Evolutionary conservation across 1,284 basidiomycete species (phyloP), one percentile per base, ranked within the genome.

Genomic region (Sporisorium iseilematis-ciliati): DNA sequence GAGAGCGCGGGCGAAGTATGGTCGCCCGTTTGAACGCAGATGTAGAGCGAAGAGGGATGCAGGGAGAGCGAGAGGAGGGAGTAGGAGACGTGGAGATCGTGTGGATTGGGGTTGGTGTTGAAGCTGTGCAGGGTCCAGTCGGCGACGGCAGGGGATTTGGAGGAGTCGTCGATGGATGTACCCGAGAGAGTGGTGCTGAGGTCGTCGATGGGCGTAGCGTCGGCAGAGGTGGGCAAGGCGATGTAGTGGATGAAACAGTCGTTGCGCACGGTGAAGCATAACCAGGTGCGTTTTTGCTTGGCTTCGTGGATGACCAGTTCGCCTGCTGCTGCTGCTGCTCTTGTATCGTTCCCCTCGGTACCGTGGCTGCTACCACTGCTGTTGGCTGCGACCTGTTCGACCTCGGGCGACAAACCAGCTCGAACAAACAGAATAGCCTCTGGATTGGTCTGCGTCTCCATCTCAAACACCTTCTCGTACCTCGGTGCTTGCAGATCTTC

Each of bases 11-110:
- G 29, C 0, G 69, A 57, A 14, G 69, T 65, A 35, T 82, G 76
- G 42, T 83, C 80, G 42, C 82, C 81, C 4, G 82, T 83, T 31
- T 82, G 79, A 2, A 75, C 62, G 51, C 77, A 78, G 23, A 84
- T 54, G 53, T 75, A 82, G 12, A 62, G 58, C 14, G 57, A 60
- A 0, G 76, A 75, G 0, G 82, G 81, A 43, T 83, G 82, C 23
- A 81, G 58, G 7, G 79, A 63, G 21, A 83, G 66, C 38, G 75
- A 65, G 38, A 84, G 75, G 54, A 84, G 65, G 7, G 77, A 79
- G 62, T 83, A 84, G 46, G 74, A 75, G 1, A 80, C 79, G 42
- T 84, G 80, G 20, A 56, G 23, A 40, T 84, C 83, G 18, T 62
- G 48, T 0, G 66, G 55, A 26, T 77, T 69, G 2, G 75, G 65